phyloP scores from a whole-genome alignment of 2,329 filamentous ascomycete species.

The Penicillium sp. region DNA sequence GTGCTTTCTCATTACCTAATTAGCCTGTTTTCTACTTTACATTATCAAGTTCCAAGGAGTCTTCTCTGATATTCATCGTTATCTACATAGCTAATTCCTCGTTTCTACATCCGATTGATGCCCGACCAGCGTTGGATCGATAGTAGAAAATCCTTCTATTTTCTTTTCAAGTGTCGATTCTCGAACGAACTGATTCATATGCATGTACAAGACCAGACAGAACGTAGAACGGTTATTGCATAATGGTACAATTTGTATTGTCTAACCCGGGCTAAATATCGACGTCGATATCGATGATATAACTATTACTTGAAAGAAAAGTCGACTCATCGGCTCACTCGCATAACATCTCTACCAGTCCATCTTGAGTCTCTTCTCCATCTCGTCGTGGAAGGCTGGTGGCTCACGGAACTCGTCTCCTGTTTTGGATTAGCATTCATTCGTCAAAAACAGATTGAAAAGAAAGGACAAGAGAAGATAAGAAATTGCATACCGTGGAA shows the following conservation, averaged over 20 bases:
- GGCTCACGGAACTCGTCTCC: conserved; percentile 66
- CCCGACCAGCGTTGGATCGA: background rate
- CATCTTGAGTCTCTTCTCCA: conserved; percentile 90
- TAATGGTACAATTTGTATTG: conserved; percentile 1
- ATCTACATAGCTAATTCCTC: no score
- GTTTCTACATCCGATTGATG: no score
- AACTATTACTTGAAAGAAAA: background rate
- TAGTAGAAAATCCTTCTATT: background rate
- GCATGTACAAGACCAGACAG: background rate
- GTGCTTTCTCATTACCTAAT: background rate
- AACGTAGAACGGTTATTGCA: background rate
- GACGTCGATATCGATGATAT: background rate
- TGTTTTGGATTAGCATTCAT: conserved; percentile 21
- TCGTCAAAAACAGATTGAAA: background rate
- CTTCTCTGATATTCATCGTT: background rate
- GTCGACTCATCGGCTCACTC: background rate
- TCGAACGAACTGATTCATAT: background rate
- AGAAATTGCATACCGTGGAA: conserved; percentile 59
- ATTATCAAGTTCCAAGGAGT: no score
- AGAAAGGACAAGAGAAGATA: conserved; percentile 12
- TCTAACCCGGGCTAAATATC: background rate
- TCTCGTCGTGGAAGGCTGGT: conserved; percentile 80
- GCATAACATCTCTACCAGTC: conserved; percentile 30
- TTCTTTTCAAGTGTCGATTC: background rate
- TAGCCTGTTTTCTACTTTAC: background rate